phyloP scores from a whole-genome alignment of 306 rosid species.

The Cucumis cinereus region DNA sequence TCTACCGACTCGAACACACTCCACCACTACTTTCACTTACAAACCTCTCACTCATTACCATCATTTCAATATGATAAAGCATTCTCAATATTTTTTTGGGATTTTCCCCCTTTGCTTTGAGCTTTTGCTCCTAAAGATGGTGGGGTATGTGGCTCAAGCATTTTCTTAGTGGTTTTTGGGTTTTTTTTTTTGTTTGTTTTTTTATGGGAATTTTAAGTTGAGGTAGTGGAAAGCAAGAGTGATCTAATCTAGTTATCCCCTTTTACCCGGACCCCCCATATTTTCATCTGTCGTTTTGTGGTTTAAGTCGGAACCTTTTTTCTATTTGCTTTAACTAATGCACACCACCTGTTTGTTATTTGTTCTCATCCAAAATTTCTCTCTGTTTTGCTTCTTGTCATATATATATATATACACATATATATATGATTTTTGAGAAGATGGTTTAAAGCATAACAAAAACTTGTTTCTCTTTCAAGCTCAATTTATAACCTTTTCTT shows the following conservation, averaged over 20 bases:
- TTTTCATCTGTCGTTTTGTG: not conserved
- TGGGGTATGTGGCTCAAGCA: not conserved
- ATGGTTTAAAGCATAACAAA: not conserved
- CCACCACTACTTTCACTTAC: not conserved
- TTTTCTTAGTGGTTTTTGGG: slow-evolving; percentile 7
- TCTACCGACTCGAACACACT: not conserved
- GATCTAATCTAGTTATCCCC: not conserved
- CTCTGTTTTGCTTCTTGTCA: not conserved
- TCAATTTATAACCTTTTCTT: not conserved
- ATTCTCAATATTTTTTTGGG: not conserved
- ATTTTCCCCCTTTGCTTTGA: not conserved
- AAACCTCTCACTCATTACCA: not conserved
- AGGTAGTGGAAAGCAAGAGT: not conserved
- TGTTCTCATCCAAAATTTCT: slow-evolving; percentile 7
- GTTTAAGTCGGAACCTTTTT: not conserved
- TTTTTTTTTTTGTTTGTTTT: not conserved
- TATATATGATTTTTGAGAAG: not conserved
- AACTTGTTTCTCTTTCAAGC: not conserved
- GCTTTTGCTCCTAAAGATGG: not conserved
- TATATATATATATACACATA: not conserved
- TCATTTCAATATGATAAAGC: not conserved
- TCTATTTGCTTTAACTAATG: not conserved
- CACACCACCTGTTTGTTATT: not conserved
- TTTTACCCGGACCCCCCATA: not conserved
- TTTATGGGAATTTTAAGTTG: not conserved